phyloP scores from a whole-genome alignment of 768 basidiomycete species.

The Lentinula guzmanii region DNA sequence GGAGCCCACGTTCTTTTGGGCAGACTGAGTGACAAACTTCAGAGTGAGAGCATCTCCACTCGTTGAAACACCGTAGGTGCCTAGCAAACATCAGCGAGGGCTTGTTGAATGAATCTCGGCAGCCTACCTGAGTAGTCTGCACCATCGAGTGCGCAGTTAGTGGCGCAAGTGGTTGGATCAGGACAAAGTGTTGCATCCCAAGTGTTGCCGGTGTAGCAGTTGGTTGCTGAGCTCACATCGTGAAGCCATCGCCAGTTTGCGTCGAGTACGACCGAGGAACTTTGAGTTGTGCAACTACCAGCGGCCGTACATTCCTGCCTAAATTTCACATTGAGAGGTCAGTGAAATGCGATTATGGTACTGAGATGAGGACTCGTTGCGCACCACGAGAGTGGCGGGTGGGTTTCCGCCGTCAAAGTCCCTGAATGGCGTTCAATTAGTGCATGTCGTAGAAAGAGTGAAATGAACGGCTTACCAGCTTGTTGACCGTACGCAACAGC shows the following conservation, averaged over 20 bases:
- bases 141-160: constrained; percentile 12
- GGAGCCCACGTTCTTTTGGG: constrained; percentile 10
- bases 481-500: constrained; percentile 37
- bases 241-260: constrained; percentile 50
- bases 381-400: constrained; percentile 30
- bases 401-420: constrained; percentile 35
- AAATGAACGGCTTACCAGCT: constrained; percentile 20
- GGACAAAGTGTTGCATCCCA: constrained; percentile 49
- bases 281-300: constrained; percentile 22
- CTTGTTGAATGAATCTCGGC: neutral
- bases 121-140: constrained; percentile 16
- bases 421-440: neutral
- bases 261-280: constrained; percentile 33
- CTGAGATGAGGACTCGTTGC: too few relatives aligned
- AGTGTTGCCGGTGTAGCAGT: constrained; percentile 33
- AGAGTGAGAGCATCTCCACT: constrained; percentile 23
- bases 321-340: too few relatives aligned
- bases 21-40: constrained; percentile 23
- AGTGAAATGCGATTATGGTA: too few relatives aligned
- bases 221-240: constrained; percentile 19
- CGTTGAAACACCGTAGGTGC: constrained; percentile 31
- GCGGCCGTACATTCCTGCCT: constrained; percentile 30
- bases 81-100: constrained; percentile 6
- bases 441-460: neutral
- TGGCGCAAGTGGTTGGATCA: constrained; percentile 32